Base-by-base conservation (phyloP, 2,329 filamentous ascomycete genomes). In the Spiromastix sp. region DNA sequence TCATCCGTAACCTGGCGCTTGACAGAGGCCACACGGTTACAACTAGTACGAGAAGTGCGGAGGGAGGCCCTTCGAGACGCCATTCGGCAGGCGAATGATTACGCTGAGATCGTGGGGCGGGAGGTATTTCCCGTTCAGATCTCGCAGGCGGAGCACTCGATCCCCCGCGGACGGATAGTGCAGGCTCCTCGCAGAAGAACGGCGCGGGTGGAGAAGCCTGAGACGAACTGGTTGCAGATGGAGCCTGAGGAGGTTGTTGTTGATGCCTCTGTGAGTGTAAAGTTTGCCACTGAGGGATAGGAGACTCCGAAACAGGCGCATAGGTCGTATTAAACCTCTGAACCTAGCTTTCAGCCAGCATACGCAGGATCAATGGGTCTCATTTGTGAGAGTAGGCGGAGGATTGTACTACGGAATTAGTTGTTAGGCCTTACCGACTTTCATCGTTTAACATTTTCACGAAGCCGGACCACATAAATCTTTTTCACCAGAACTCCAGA, bases 31-130 rank as follows among this genome's bases (percentile, higher is more conserved):
- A 51, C 42, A 2, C 27, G 42, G 28, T 37, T 40, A 11, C 20
- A 21, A 7, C 31, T 54, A 8, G 36, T 40, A 15, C 48, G 46
- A 2, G 36, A 50, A 11, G 40, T 43, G 10, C 44, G 48, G 10
- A 44, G 44, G 27, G 20, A 39, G 38, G 50, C 51, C 6, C 33
- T 55, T 15, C 38, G 34, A 2, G 42, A 53, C 20, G 51, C 51
- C 3, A 41, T 55, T 8, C 9, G 37, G 6, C 47, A 51, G 25
- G 51, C 51, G 1, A 31, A 44, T 6, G 45, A 46, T 15, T 49
- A 47, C 30, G 46, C 48, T 1, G 33, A 42, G 2, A 44, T 45
- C 10, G 38, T 54, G 12, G 44, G 39, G 5, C 31, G 46, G 10
- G 26, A 44, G 10, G 46, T 48, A 1, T 31, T 28, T 12, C 29